phyloP scores from a whole-genome alignment of 2,329 filamentous ascomycete genomes.

The Aspergillus niger region DNA sequence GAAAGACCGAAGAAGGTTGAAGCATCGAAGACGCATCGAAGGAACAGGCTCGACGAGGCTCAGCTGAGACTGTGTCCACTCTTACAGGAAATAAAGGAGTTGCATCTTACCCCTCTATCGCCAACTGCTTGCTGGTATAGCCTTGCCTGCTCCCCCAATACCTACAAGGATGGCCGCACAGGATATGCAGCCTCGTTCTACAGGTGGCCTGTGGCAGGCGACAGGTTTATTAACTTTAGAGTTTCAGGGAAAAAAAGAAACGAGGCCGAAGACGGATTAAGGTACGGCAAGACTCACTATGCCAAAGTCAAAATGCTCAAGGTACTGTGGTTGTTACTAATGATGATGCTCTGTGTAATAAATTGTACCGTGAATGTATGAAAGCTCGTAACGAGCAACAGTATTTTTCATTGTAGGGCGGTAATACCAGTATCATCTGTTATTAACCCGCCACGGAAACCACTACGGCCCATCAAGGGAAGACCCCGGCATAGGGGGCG shows the following conservation, averaged over 20 bases:
- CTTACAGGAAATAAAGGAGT: too few relatives aligned
- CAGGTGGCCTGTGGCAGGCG: not conserved
- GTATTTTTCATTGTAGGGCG: not conserved
- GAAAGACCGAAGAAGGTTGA: conserved; percentile 12
- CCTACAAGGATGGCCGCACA: not conserved
- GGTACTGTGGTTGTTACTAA: not conserved
- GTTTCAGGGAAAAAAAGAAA: conserved; percentile 1
- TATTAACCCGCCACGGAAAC: not conserved
- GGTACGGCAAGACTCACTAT: conserved; percentile 8
- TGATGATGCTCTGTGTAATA: not conserved
- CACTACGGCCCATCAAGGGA: not conserved
- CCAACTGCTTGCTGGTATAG: not conserved
- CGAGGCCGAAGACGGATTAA: conserved; percentile 5
- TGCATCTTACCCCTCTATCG: not conserved
- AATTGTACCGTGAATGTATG: not conserved
- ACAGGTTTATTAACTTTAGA: not conserved
- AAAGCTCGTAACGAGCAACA: not conserved
- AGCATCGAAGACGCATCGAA: conserved; percentile 39
- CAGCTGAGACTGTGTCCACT: conserved; percentile 8
- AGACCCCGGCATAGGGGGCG: conserved; percentile 25
- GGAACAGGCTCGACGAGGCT: conserved; percentile 21
- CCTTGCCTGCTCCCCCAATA: not conserved
- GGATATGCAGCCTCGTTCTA: conserved; percentile 4
- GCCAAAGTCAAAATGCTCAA: conserved; percentile 1
- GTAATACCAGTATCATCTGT: not conserved